Percentiles rank a stretch among this genome's conserved stretches.
Evolutionary conservation across 2,329 filamentous ascomycete genomes (phyloP).

Genomic region (Botrytis fabae): DNA sequence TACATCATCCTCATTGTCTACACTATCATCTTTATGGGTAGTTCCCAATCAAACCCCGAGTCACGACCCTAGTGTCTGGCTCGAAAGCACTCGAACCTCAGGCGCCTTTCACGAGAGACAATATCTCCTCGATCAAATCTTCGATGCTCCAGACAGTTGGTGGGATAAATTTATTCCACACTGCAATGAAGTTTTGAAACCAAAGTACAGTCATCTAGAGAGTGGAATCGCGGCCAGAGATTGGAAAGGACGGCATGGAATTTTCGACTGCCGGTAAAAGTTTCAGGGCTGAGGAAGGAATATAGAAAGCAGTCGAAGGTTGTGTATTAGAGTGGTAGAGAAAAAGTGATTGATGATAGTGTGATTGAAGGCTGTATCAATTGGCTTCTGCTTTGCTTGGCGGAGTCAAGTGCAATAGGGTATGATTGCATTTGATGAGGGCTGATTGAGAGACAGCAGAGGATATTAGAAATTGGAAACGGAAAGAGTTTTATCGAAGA

Average conservation of each 20-base stretch:
- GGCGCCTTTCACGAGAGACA: neutral
- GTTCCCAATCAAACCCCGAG: neutral
- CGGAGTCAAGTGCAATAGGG: neutral
- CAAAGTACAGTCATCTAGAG: neutral
- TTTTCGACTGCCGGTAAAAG: neutral
- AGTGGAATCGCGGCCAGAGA: neutral
- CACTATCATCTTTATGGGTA: neutral
- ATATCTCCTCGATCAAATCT: neutral
- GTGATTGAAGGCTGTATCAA: neutral
- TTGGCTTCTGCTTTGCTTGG: slow-evolving; percentile 6
- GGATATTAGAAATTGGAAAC: neutral
- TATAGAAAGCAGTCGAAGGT: neutral
- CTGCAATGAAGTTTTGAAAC: neutral
- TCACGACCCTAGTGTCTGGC: neutral
- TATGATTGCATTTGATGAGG: neutral
- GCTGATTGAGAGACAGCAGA: neutral
- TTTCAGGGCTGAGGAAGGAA: neutral
- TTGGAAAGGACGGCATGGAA: neutral
- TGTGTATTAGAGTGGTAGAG: neutral
- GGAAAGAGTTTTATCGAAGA: too few relatives aligned
- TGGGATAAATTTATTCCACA: neutral
- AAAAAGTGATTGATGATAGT: too few relatives aligned
- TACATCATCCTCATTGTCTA: neutral
- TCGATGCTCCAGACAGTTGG: neutral
- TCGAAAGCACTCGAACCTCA: neutral